Evolutionary conservation across 495 filamentous ascomycete species (phyloP), one percentile per base, ranked within the genome.

Genomic region (Aspergillus sclerotiicarbonarius): DNA sequence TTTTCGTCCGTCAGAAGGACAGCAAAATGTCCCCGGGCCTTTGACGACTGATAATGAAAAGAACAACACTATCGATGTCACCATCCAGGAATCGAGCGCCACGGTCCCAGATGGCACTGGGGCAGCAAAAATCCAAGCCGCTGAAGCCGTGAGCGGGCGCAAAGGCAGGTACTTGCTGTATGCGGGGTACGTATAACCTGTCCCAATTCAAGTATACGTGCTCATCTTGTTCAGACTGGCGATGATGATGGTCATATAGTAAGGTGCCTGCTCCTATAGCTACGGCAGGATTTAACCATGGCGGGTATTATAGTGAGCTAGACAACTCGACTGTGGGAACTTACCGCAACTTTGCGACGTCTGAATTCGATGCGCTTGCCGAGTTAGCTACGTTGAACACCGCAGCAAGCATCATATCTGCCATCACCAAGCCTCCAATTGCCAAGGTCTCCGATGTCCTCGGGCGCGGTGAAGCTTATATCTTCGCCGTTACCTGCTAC

Each of bases 191-290:
- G 69, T 55, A 9, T 39, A 4, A 33, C 12, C 1, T 20, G 12
- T 29, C 8, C 16, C 8, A 10, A 16, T 19, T 5, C 8, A 12
- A 45, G 4, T 7, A 15, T 3, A 12, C 9, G 20, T 47, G 54
- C 64, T 68, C 46, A 67, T 13, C 29, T 49, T 25, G 2, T 10
- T 43, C 63, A 68, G 71, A 29, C 44, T 70, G 50, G 67, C 59
- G 12, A 72, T 80, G 67, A 75, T 79, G 30, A 79, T 78, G 76
- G 66, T 79, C 52, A 71, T 75, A 33, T 80, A 76, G 75, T 75
- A 69, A 66, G 75, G 61, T 25, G 8, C 21, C 13, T 50, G 13
- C 4, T 16, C 8, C 4, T 15, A 29, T 32, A 5, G 47, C 2
- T 15, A 4, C 1, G 7, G 25, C 8, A 20, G 15, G 3, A 3